phyloP scores from a whole-genome alignment of 2,329 filamentous ascomycete species.

The Aphanocladium album region DNA sequence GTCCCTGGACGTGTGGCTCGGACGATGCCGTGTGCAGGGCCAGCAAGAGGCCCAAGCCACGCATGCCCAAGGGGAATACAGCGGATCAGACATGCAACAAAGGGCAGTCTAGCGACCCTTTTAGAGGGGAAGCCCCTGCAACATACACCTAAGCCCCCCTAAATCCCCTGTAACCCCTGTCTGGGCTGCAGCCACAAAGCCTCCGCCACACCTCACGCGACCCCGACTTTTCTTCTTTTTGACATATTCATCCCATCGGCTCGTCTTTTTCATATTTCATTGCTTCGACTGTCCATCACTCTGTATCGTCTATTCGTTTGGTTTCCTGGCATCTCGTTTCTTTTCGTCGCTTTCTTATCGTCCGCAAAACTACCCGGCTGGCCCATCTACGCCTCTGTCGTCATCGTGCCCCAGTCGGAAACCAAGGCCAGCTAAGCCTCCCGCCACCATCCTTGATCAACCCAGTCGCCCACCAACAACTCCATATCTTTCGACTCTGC shows the following conservation, averaged over 20 bases:
- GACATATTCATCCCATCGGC: background rate
- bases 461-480: background rate
- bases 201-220: constrained; percentile 10
- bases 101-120: no score
- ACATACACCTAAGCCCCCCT: no score
- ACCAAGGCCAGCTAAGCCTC: background rate
- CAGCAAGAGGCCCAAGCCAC: no score
- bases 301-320: background rate
- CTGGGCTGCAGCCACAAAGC: background rate
- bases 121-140: no score
- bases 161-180: no score
- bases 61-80: no score
- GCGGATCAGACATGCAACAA: no score
- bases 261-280: background rate
- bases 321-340: background rate
- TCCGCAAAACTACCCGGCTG: no score
- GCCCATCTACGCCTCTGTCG: background rate
- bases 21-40: no score
- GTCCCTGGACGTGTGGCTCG: no score
- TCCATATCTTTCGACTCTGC: background rate
- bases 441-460: background rate
- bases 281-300: background rate
- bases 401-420: background rate
- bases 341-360: background rate
- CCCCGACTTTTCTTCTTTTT: background rate